phyloP scores from a whole-genome alignment of 768 basidiomycete species.

The Phallus indusiatus region DNA sequence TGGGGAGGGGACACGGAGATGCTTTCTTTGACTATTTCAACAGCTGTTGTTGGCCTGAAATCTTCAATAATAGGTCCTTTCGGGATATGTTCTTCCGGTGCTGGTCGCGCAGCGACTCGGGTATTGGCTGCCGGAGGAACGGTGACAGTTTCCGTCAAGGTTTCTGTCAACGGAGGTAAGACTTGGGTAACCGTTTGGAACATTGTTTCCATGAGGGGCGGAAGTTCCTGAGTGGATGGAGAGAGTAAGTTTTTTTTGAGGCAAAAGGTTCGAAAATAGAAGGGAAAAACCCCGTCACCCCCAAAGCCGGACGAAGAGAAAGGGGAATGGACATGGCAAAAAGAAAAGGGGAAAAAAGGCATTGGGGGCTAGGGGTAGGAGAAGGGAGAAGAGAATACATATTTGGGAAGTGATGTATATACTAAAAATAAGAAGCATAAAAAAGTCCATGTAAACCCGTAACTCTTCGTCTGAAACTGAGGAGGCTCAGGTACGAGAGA shows the following conservation, averaged over 20 bases:
- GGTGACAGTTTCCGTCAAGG: slow-evolving; percentile 39
- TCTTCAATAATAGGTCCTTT: neutral
- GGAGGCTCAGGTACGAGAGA: slow-evolving; percentile 60
- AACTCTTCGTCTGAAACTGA: slow-evolving; percentile 91
- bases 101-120: slow-evolving; percentile 62
- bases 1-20: slow-evolving; percentile 21
- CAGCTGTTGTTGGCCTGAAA: slow-evolving; percentile 49
- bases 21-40: slow-evolving; percentile 49
- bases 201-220: slow-evolving; percentile 42
- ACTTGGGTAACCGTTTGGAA: slow-evolving; percentile 27
- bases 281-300: slow-evolving; percentile 39
- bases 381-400: slow-evolving; percentile 52
- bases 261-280: slow-evolving; percentile 10
- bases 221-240: slow-evolving; percentile 31
- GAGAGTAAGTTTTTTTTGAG: slow-evolving; percentile 10
- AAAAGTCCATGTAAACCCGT: slow-evolving; percentile 29
- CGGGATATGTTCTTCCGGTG: slow-evolving; percentile 56
- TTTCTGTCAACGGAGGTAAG: slow-evolving; percentile 37
- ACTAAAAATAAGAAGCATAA: slow-evolving; percentile 24
- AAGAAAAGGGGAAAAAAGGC: slow-evolving; percentile 36
- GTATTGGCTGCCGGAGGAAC: slow-evolving; percentile 73
- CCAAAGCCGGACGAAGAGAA: slow-evolving; percentile 89
- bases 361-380: slow-evolving; percentile 39
- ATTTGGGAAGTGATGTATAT: slow-evolving; percentile 27
- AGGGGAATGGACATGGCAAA: slow-evolving; percentile 19